phyloP scores from a whole-genome alignment of 2,329 filamentous ascomycete species.

The Cladobotryum protrusum region DNA sequence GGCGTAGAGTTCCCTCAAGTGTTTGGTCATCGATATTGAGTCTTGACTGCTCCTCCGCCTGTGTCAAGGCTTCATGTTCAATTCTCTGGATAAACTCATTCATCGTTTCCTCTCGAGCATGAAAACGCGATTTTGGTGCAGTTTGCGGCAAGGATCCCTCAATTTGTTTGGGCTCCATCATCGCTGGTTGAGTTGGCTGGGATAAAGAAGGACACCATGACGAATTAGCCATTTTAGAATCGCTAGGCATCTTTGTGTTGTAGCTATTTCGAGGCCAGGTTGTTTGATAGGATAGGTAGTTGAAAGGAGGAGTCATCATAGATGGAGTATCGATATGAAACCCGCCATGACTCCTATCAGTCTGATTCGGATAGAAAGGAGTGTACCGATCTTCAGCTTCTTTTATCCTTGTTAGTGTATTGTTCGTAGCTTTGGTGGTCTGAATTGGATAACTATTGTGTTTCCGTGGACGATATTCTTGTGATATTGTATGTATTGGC shows the following conservation, averaged over 20 bases:
- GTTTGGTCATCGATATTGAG: neutral
- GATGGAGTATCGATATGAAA: neutral
- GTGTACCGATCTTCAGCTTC: neutral
- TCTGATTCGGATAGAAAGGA: neutral
- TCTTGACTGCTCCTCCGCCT: neutral
- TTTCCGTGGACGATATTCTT: no score
- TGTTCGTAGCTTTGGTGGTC: no score
- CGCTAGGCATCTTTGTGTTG: no score
- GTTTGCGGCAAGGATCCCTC: neutral
- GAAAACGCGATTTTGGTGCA: neutral
- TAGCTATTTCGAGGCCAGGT: no score
- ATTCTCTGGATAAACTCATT: slow-evolving; percentile 22
- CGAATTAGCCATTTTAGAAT: no score
- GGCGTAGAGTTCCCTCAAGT: no score
- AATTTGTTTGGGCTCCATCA: neutral
- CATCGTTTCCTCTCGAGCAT: slow-evolving; percentile 16
- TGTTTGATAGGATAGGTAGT: no score
- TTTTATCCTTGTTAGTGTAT: no score
- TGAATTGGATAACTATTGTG: no score
- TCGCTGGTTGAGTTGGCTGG: no score
- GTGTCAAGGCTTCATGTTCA: slow-evolving; percentile 17
- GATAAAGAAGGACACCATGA: no score
- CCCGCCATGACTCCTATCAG: neutral
- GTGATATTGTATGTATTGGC: no score
- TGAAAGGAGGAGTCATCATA: neutral